Percentiles rank a stretch among this genome's conserved stretches.
These are phyloP conservation scores for Xerocomus nothofagi DNA, from an alignment of 1,284 basidiomycete genomes.

Conservation along the genomic window DNA sequence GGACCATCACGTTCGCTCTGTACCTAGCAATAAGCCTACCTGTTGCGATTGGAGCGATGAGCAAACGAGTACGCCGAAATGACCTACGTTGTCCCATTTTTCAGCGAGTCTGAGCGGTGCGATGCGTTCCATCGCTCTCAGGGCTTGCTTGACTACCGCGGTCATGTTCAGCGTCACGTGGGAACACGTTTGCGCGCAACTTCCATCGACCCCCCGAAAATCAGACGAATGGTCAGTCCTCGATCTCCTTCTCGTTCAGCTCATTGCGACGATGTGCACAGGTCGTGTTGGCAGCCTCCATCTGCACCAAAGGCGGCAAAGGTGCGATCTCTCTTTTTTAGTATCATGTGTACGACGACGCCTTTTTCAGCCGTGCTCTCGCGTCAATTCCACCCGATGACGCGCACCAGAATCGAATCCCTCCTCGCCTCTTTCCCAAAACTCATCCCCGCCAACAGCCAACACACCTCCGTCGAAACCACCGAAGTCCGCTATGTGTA, in stretches of 20 bases:
- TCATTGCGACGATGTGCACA: slow-evolving; percentile 32
- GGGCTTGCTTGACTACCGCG: slow-evolving; percentile 44
- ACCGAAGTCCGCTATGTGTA: slow-evolving; percentile 96
- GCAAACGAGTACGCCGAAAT: slow-evolving; percentile 53
- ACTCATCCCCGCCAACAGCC: slow-evolving; percentile 93
- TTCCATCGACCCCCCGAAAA: not conserved
- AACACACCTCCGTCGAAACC: slow-evolving; percentile 96
- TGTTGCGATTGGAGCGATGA: slow-evolving; percentile 32
- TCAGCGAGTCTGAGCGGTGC: slow-evolving; percentile 84
- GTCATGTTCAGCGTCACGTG: slow-evolving; percentile 22
- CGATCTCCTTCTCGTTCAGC: not conserved
- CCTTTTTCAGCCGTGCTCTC: slow-evolving; percentile 81
- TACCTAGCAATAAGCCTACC: slow-evolving; percentile 85
- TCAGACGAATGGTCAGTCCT: slow-evolving; percentile 21
- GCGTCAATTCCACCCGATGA: slow-evolving; percentile 94
- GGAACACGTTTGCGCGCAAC: slow-evolving; percentile 14
- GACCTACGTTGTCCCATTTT: slow-evolving; percentile 90
- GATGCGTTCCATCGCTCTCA: slow-evolving; percentile 73
- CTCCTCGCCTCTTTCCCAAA: slow-evolving; percentile 97
- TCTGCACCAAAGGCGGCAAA: slow-evolving; percentile 93
- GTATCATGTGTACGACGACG: not conserved
- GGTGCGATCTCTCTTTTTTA: slow-evolving; percentile 47
- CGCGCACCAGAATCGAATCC: slow-evolving; percentile 90
- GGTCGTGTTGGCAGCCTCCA: slow-evolving; percentile 92
- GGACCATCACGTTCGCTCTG: slow-evolving; percentile 7